phyloP scores from a whole-genome alignment of 257 asterid genomes.

The Lycium ferocissimum region DNA sequence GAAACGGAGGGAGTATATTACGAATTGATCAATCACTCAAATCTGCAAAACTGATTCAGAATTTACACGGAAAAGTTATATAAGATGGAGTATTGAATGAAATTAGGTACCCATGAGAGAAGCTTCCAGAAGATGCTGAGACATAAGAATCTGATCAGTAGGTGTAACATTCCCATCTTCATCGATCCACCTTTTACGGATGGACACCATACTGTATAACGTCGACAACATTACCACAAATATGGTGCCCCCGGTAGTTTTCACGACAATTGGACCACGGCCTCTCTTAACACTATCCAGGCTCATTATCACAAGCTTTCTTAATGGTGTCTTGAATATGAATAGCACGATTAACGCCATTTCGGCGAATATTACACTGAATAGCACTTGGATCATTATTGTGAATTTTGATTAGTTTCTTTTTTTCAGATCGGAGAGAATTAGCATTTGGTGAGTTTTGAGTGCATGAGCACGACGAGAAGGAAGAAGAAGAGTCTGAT shows the following conservation, averaged over 20 bases:
- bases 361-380: conserved; percentile 68
- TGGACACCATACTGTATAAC: conserved; percentile 59
- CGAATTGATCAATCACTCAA: not conserved
- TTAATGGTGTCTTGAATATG: conserved; percentile 84
- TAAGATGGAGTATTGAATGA: too few relatives aligned
- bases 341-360: conserved; percentile 73
- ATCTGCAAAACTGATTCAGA: not conserved
- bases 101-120: conserved; percentile 68
- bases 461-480: not conserved
- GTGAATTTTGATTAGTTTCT: not conserved
- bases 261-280: conserved; percentile 71
- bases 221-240: conserved; percentile 66
- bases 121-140: conserved; percentile 80
- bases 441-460: not conserved
- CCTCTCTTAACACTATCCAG: conserved; percentile 87
- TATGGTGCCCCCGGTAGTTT: conserved; percentile 66
- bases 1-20: too few relatives aligned
- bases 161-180: conserved; percentile 71
- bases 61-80: not conserved
- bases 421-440: not conserved
- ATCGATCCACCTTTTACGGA: conserved; percentile 72
- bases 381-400: conserved; percentile 65
- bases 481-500: not conserved
- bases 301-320: conserved; percentile 75
- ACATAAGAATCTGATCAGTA: conserved; percentile 83